Percentiles rank a stretch among this genome's conserved stretches.
Conservation (phyloP, 768 basidiomycete genomes). For the Mycena alexandri region DNA sequence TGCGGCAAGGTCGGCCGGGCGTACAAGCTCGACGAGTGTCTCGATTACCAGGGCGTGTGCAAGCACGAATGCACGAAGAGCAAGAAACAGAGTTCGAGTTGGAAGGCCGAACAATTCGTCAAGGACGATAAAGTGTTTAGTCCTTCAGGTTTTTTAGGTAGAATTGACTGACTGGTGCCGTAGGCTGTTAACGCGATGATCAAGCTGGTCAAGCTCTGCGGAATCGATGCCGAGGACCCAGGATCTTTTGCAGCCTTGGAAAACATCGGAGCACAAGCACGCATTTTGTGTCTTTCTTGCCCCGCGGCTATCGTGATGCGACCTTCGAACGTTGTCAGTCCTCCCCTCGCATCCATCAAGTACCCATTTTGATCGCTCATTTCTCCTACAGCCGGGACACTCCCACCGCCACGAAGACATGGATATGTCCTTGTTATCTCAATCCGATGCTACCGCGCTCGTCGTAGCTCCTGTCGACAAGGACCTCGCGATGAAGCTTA, state of each 20-base stretch:
- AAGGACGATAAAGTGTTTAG: constrained; percentile 67
- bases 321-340: constrained; percentile 59
- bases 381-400: constrained; percentile 66
- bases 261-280: constrained; percentile 41
- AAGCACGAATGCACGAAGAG: constrained; percentile 65
- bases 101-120: constrained; percentile 66
- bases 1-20: constrained; percentile 57
- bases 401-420: constrained; percentile 72
- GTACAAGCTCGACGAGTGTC: constrained; percentile 56
- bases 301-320: constrained; percentile 62
- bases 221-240: constrained; percentile 47
- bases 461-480: constrained; percentile 37
- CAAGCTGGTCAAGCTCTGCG: constrained; percentile 49
- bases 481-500: constrained; percentile 41
- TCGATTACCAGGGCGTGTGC: constrained; percentile 72
- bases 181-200: constrained; percentile 64
- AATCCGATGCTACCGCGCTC: constrained; percentile 36
- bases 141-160: background rate
- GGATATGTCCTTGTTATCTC: constrained; percentile 52
- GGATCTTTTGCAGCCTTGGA: constrained; percentile 40
- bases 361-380: background rate
- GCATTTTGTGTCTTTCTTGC: constrained; percentile 65
- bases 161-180: background rate
- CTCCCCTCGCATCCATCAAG: background rate
- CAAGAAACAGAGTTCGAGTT: constrained; percentile 47